Conservation (phyloP, 2,329 filamentous ascomycete genomes). For the Trichoderma harzianum region DNA sequence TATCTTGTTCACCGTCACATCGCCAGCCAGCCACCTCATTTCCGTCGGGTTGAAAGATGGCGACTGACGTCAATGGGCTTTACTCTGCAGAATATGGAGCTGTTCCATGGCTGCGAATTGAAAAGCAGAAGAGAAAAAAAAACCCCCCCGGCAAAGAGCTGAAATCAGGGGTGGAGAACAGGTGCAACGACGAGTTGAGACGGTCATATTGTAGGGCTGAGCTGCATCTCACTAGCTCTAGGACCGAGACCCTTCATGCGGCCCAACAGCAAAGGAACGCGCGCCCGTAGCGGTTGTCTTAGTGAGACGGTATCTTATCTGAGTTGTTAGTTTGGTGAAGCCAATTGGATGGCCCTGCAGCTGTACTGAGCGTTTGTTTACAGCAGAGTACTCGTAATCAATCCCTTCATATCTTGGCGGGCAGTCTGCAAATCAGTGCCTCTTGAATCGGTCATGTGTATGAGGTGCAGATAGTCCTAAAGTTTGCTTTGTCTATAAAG, state of each 20-base stretch:
- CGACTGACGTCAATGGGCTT: background rate
- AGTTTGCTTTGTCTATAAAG: background rate
- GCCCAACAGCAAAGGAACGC: background rate
- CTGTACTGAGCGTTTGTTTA: background rate
- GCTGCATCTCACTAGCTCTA: constrained; percentile 2
- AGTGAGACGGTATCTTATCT: background rate
- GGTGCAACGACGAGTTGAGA: background rate
- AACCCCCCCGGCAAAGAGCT: background rate
- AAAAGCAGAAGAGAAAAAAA: background rate
- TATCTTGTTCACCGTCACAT: background rate
- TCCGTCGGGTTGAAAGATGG: background rate
- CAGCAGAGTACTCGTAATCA: background rate
- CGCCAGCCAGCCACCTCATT: background rate
- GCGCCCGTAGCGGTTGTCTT: background rate
- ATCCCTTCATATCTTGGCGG: background rate
- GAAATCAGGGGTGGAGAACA: background rate
- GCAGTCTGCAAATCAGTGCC: background rate
- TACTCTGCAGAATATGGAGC: background rate
- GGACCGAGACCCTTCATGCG: constrained; percentile 4
- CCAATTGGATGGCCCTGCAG: background rate
- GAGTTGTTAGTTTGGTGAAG: background rate
- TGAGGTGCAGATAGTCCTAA: background rate
- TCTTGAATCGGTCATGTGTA: background rate
- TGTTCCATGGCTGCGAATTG: background rate
- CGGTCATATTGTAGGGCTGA: constrained; percentile 8